Evolutionary conservation across 768 basidiomycete species (phyloP), one percentile per base, ranked within the genome.

Genomic region (Guyanaporus albipodus): DNA sequence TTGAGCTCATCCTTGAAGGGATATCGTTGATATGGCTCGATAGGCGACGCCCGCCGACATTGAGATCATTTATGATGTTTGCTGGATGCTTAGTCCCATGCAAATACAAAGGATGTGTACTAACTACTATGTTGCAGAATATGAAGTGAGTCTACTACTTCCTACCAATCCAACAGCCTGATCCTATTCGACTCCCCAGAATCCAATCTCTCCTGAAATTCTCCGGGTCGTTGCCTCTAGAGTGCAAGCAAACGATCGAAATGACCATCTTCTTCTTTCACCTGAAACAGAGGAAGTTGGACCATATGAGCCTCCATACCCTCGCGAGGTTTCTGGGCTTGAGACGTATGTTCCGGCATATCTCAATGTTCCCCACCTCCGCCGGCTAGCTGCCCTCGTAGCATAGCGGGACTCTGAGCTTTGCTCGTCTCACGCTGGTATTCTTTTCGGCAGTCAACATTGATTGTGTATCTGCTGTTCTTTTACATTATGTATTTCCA

Each of bases 71-170:
- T 98, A 96, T 66, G 91, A 94, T 62, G 95, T 99, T 51, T 98
- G 95, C 75, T 98, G 96, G 95, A 98, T 98, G 87, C 76, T 99
- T 36, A 97, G 92, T 53, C 96, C 96, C 2, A 94, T 94, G 70
- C 96, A 99, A 68, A 98, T 99, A 55, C 96, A 98, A 72, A 87
- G 96, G 65, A 93, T 99, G 83, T 97, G 96, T 68, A 91, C 90
- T 48, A 95, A 95, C 67, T 97, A 98, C 71, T 97, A 96, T 62
- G 94, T 95, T 51, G 96, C 95, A 37, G 96, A 98, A 70, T 99
- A 98, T 66, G 96, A 99, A 81, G 92, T 91, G 57, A 35, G 58
- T 42, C 33, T 74, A 54, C 22, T 43, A 2, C 28, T 36, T 31
- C 23, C 8, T 45, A 9, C 44, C 4, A n/a, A 36, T 35, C 8